A percentile compares a stretch with the other conserved stretches of the same genome.
Evolutionary conservation across 1,139 yeast species (phyloP).

Genomic region (Candida labiduridarum): DNA sequence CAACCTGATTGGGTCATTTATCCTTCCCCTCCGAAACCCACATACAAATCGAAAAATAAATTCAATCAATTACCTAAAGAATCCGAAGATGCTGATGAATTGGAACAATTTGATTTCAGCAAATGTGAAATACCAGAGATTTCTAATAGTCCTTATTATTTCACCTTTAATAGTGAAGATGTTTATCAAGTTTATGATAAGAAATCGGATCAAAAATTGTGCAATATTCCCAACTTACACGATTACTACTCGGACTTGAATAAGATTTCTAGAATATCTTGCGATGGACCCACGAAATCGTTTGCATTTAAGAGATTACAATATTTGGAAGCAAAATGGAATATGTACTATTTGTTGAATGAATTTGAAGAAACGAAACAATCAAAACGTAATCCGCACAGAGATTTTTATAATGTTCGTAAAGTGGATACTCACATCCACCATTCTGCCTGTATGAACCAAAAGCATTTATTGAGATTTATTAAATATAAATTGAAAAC

Average conservation of each 20-base stretch:
- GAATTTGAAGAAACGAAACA: conserved; percentile 93
- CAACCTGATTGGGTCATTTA: conserved; percentile 70
- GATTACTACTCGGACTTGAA: conserved; percentile 87
- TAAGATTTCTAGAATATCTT: conserved; percentile 66
- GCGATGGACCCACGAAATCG: conserved; percentile 97
- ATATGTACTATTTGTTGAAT: conserved; percentile 79
- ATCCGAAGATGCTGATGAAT: conserved; percentile 27
- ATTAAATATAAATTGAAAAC: conserved; percentile 80
- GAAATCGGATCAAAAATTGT: conserved; percentile 38
- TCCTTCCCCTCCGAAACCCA: conserved; percentile 94
- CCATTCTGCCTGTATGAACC: conserved; percentile 99
- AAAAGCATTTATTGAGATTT: conserved; percentile 90
- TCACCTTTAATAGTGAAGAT: conserved; percentile 58
- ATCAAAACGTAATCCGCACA: conserved; percentile 77
- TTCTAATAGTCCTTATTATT: conserved; percentile 47
- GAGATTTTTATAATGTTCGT: conserved; percentile 97
- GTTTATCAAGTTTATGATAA: conserved; percentile 65
- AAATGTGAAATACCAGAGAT: conserved; percentile 68
- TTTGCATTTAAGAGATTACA: conserved; percentile 94
- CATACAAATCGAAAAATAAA: conserved; percentile 70
- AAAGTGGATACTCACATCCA: conserved; percentile 99
- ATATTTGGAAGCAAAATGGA: conserved; percentile 96
- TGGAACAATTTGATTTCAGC: conserved; percentile 59
- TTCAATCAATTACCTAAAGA: conserved; percentile 53
- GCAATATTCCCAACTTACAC: conserved; percentile 71